A percentile compares a stretch with the other conserved stretches of the same genome.
phyloP scores from a whole-genome alignment of 208 protist species.

The Hexamita inflata region DNA sequence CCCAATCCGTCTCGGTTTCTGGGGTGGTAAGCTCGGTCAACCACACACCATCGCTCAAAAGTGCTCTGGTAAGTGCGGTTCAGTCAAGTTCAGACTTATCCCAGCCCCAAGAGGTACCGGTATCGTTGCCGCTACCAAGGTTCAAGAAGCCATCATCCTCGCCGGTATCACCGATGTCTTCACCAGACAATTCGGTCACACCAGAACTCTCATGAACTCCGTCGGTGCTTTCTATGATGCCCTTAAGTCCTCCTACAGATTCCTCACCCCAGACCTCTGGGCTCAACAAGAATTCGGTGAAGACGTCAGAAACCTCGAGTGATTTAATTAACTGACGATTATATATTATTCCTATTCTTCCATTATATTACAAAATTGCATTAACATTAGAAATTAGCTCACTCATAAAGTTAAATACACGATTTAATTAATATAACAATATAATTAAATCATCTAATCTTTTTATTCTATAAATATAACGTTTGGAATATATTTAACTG shows the following conservation, averaged over 20 bases:
- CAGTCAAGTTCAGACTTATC: conserved; percentile 82
- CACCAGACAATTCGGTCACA: conserved; percentile 82
- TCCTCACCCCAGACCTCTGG: conserved; percentile 96
- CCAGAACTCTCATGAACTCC: conserved; percentile 95
- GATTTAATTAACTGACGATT: no score
- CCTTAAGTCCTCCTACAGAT: conserved; percentile 82
- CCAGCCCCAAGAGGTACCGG: conserved; percentile 95
- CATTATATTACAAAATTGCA: no score
- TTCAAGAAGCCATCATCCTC: conserved; percentile 91
- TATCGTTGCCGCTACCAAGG: conserved; percentile 81
- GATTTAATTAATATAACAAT: no score
- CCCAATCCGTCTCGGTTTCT: conserved; percentile 93
- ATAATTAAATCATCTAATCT: no score
- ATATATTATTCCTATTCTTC: no score
- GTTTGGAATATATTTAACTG: no score
- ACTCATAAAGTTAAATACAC: no score
- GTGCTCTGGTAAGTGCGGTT: conserved; percentile 94
- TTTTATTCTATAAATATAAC: no score
- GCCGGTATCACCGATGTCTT: conserved; percentile 94
- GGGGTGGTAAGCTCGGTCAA: conserved; percentile 91
- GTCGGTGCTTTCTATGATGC: conserved; percentile 93
- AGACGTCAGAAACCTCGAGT: no score
- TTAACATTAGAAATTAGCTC: no score
- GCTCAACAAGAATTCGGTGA: neutral
- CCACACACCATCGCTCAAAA: conserved; percentile 97